Evolutionary conservation across 768 basidiomycete species (phyloP).

Genomic region (Tricholoma bakamatsutake): DNA sequence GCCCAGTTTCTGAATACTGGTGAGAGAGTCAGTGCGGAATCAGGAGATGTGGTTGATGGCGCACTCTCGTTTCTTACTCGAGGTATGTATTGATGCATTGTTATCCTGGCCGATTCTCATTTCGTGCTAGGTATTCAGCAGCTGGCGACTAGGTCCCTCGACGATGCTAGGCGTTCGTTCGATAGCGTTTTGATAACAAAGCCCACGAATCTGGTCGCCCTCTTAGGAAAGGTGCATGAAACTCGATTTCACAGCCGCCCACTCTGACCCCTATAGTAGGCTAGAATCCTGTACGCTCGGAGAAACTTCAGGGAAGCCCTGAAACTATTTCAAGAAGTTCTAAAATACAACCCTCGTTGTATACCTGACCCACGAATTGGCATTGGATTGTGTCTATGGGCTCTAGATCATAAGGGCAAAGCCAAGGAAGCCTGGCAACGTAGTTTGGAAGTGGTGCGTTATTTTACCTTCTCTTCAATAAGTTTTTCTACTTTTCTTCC

Average conservation of each 20-base stretch:
- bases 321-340: constrained; percentile 79
- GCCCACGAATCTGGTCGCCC: constrained; percentile 82
- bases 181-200: constrained; percentile 72
- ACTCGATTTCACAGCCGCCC: neutral
- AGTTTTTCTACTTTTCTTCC: neutral
- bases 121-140: constrained; percentile 63
- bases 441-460: constrained; percentile 74
- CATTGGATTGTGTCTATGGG: constrained; percentile 92
- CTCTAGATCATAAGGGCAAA: constrained; percentile 73
- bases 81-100: constrained; percentile 34
- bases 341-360: constrained; percentile 72
- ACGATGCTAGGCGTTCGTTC: constrained; percentile 78
- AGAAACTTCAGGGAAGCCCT: constrained; percentile 76
- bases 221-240: constrained; percentile 73
- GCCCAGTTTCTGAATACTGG: constrained; percentile 60
- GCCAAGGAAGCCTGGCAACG: constrained; percentile 90
- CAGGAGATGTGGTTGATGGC: constrained; percentile 53
- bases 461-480: neutral
- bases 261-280: constrained; percentile 37
- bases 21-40: constrained; percentile 48
- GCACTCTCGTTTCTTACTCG: constrained; percentile 59
- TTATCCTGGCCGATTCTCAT: neutral
- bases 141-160: constrained; percentile 72
- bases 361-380: constrained; percentile 93
- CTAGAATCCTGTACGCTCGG: constrained; percentile 77